Evolutionary conservation across 108 stramenopile species (phyloP), one percentile per base, ranked within the genome.

Genomic region (Conticribra weissflogii): DNA sequence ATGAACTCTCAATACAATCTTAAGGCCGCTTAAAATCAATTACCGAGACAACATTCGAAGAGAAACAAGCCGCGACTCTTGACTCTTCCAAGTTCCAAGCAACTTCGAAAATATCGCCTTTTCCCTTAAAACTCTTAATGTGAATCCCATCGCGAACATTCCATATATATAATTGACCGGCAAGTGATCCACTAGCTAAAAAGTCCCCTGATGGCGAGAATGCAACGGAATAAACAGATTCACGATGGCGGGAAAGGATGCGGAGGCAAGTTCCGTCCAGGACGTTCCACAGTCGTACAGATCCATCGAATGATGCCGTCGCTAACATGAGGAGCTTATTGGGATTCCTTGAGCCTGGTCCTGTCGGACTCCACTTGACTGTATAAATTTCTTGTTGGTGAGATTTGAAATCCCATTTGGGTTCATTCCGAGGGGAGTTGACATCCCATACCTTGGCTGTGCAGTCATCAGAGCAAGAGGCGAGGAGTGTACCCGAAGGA

Each of bases 371-470:
- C 98, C 98, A 98, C 75, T 96, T 95, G 46, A 97, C 88, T 34
- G 96, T 97, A 84, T 97, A 97, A 54, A 98, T 97, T 61, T 98
- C 98, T 82, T 96, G 93, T 59, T 82, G 84, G 72, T 98, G 98
- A 52, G 84, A 85, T 70, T 84, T 88, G 49, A 98, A 89, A 66
- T 97, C 96, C 56, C 93, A 86, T 63, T 95, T 63, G 9, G 92
- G 91, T 9, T 82, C 76, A 63, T 57, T 71, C 47, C 84, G 72
- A 45, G 78, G 71, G 34, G 83, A 85, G 32, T 72, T 76, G 1
- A 92, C 81, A 62, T 91, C 90, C 93, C 95, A 94, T 0, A 98
- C 89, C 83, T 98, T 98, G 61, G 96, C 98, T 21, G 98, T 96
- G 61, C 89, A 90, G 83, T 98, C 98, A 65, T 98, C 98, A 7